Base-by-base conservation (phyloP, 83 land plant species). In the Picea abies region DNA sequence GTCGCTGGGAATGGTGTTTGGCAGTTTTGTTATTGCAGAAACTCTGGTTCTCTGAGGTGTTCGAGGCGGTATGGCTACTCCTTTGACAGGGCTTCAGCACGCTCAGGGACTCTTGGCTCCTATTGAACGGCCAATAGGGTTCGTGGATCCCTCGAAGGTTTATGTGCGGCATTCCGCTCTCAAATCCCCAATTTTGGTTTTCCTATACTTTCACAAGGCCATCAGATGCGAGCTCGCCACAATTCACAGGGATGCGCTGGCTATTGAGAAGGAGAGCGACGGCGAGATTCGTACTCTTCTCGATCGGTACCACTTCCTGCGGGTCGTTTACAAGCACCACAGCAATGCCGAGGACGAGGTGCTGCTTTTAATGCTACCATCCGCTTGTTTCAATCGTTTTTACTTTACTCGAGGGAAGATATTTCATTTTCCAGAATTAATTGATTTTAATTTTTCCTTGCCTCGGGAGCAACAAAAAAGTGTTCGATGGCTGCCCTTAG, bases 311-410 rank as follows among this genome's bases (percentile, higher is more conserved):
- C 87, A 79, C 11, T 95, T 97, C 63, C 82, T 97, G 60, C 81
- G 93, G 25, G 75, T 80, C 7, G 84, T 97, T 2, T 96, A 97
- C 79, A 94, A 90, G 88, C 97, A 97, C 83, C 97, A 97, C 82
- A 91, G 93, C 81, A 89, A 89, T 81, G 98, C 99, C 1, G 98
- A 97, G 84, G 98, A 97, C 81, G 99, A 96, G 98, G 99, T 94
- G 62, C 32, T 76, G 11, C 19, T 23, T 23, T 52, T 52, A 22
- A 23, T 56, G 35, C 77, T 60, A 25, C 60, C 65, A 35, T 76
- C 83, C 78, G 32, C 11, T 63, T 44, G 20, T 47, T 58, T 14
- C 3, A 26, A 2, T 79, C 44, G n/a, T 29, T 62, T 62, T 79
- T 3, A 79, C 25, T 22, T 20, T 3, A 65, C 25, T n/a, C 7